Evolutionary conservation across 129 eudicot genomes (phyloP).

Genomic region (Solidago caesia): DNA sequence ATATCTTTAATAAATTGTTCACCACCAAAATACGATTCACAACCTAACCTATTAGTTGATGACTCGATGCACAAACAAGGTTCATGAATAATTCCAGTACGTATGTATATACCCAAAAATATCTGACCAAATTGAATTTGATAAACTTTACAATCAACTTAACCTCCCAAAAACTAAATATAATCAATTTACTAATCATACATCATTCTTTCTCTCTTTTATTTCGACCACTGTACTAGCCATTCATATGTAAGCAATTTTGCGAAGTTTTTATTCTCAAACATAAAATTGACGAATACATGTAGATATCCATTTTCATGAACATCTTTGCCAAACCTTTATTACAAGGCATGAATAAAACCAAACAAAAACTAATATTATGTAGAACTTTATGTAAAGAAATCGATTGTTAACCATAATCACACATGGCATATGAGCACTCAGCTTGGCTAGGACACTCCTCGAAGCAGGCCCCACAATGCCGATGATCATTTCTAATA

Average conservation of each 20-base stretch:
- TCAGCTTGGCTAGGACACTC: constrained; percentile 37
- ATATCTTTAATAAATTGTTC: no score
- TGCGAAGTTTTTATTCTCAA: constrained; percentile 1
- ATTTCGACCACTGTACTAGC: no score
- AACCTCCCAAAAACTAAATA: no score
- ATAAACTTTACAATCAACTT: no score
- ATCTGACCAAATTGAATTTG: no score
- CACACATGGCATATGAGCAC: constrained; percentile 47
- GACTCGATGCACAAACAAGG: no score
- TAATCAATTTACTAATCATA: no score
- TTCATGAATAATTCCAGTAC: no score
- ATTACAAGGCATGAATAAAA: neutral
- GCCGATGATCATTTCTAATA: constrained; percentile 40
- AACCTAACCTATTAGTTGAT: no score
- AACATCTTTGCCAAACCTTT: neutral
- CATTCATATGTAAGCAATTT: constrained; percentile 10
- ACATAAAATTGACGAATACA: constrained; percentile 2
- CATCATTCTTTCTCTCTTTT: no score
- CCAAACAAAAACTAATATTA: neutral
- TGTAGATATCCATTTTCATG: neutral
- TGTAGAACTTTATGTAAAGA: neutral
- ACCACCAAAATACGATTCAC: no score
- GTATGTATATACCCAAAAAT: no score
- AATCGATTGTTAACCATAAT: constrained; percentile 32
- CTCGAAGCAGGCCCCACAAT: constrained; percentile 52